Percentiles rank a stretch among this genome's conserved stretches.
Evolutionary conservation across 2,329 filamentous ascomycete genomes (phyloP).

Genomic region (Akanthomyces dipterigenus): DNA sequence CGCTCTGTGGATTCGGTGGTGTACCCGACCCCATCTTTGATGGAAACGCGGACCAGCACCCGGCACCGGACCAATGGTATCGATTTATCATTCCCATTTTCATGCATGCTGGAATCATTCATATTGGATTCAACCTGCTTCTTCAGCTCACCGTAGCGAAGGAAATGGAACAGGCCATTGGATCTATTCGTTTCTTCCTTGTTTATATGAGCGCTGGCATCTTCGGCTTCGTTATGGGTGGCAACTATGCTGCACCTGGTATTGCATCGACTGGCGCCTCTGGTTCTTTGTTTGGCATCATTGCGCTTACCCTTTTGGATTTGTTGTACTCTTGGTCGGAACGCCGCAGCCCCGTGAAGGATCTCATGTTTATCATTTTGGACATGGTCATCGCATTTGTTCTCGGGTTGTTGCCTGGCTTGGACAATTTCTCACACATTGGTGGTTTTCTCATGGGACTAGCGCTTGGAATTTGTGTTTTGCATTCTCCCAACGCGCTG

Average conservation of each 20-base stretch:
- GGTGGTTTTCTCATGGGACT: constrained; percentile 93
- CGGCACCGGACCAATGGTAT: constrained; percentile 88
- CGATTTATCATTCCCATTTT: constrained; percentile 96
- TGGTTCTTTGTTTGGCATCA: constrained; percentile 82
- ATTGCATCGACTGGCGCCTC: constrained; percentile 85
- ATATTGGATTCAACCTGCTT: constrained; percentile 93
- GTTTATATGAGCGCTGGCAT: constrained; percentile 90
- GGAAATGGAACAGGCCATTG: constrained; percentile 90
- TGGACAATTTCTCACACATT: constrained; percentile 97
- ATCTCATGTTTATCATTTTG: constrained; percentile 79
- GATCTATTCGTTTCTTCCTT: constrained; percentile 77
- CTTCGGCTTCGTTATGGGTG: constrained; percentile 91
- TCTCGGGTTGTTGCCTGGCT: constrained; percentile 79
- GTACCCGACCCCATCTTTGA: constrained; percentile 60
- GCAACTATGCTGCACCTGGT: constrained; percentile 79
- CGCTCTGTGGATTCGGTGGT: constrained; percentile 78
- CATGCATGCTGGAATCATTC: constrained; percentile 85
- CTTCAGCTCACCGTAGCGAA: constrained; percentile 83
- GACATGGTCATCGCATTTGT: constrained; percentile 89
- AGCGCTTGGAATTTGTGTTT: constrained; percentile 74
- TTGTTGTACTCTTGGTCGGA: constrained; percentile 89
- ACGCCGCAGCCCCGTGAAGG: constrained; percentile 67
- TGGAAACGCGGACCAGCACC: constrained; percentile 38
- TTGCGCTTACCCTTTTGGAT: constrained; percentile 82
- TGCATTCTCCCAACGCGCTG: constrained; percentile 80